Conservation (phyloP, 2,329 filamentous ascomycete species). For the Cordyceps pruinosa region DNA sequence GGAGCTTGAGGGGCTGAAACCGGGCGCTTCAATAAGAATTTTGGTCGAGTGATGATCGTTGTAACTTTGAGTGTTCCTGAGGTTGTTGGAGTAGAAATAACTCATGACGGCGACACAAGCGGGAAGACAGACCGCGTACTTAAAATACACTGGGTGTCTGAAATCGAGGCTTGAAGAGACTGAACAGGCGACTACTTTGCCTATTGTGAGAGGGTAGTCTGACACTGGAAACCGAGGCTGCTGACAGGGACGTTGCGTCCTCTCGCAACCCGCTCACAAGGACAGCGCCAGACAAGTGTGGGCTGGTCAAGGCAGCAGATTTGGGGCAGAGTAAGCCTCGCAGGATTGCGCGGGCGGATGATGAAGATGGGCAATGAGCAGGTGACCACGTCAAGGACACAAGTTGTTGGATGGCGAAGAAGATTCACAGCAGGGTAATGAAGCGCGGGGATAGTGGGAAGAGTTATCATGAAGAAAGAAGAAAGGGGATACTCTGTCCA, state of each 20-base stretch:
- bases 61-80: not conserved
- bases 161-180: not conserved
- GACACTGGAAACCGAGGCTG: constrained; percentile 7
- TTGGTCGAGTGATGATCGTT: not conserved
- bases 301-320: not conserved
- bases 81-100: not conserved
- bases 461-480: not conserved
- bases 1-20: not conserved
- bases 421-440: not conserved
- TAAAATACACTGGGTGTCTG: not conserved
- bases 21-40: not conserved
- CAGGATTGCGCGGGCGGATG: constrained; percentile 1
- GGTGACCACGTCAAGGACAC: constrained; percentile 6
- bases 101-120: not conserved
- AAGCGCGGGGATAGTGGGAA: not conserved
- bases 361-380: not conserved
- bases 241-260: constrained; percentile 6
- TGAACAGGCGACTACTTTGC: not conserved
- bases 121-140: not conserved
- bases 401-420: not conserved
- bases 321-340: not conserved
- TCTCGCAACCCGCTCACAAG: not conserved
- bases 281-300: constrained; percentile 4
- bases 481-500: too few relatives aligned
- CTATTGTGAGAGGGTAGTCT: constrained; percentile 2